phyloP scores from a whole-genome alignment of 2,329 filamentous ascomycete genomes.

The Cytospora paraplurivora region DNA sequence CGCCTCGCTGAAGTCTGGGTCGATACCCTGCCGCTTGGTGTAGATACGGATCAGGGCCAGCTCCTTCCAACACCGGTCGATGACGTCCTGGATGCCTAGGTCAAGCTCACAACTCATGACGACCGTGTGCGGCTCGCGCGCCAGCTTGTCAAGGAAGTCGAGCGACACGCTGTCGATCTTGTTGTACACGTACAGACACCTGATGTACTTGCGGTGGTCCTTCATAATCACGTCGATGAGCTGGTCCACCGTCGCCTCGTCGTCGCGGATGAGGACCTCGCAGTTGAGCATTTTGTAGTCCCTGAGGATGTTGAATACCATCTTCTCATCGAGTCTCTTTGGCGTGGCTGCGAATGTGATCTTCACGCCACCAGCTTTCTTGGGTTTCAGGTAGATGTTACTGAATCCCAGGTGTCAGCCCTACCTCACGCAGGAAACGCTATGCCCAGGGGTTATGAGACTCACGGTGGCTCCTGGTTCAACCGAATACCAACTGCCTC shows the following conservation, averaged over 20 bases:
- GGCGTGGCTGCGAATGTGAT: constrained; percentile 92
- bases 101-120: constrained; percentile 98
- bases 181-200: constrained; percentile 96
- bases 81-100: constrained; percentile 87
- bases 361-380: constrained; percentile 98
- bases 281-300: constrained; percentile 99
- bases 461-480: constrained; percentile 87
- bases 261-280: constrained; percentile 92
- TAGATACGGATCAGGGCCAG: constrained; percentile 88
- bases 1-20: constrained; percentile 87
- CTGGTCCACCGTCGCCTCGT: constrained; percentile 94
- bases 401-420: constrained; percentile 44
- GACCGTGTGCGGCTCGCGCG: constrained; percentile 88
- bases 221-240: constrained; percentile 99
- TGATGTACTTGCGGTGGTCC: constrained; percentile 97
- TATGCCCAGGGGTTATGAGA: constrained; percentile 22
- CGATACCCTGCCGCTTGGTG: constrained; percentile 91
- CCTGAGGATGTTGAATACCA: constrained; percentile 94
- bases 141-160: constrained; percentile 89
- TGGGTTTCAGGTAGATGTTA: constrained; percentile 95
- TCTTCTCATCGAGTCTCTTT: constrained; percentile 93
- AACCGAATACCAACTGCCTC: constrained; percentile 93
- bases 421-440: not conserved
- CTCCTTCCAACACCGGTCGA: constrained; percentile 95
- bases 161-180: constrained; percentile 96